Evolutionary conservation across 1,139 yeast species (phyloP).

Genomic region (Wickerhamomyces sp.): DNA sequence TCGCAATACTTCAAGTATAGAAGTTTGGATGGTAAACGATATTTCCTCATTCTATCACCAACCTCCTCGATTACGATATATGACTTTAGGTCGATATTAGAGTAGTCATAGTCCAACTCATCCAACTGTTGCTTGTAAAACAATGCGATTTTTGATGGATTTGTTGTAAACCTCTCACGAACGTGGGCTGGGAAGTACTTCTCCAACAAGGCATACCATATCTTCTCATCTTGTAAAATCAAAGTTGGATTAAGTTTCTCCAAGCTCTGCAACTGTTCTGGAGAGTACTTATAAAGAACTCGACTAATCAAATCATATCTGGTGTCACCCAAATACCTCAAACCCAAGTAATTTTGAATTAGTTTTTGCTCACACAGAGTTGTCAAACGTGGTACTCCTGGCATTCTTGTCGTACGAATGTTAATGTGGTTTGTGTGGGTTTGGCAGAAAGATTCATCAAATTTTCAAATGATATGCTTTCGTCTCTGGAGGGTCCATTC

Average conservation of each 20-base stretch:
- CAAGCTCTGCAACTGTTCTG: slow-evolving; percentile 41
- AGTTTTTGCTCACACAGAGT: slow-evolving; percentile 20
- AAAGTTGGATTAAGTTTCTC: slow-evolving; percentile 41
- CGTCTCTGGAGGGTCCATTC: too few species aligned
- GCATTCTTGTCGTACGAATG: slow-evolving; percentile 1
- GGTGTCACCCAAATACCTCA: slow-evolving; percentile 38
- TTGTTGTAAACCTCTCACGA: slow-evolving; percentile 15
- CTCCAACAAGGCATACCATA: slow-evolving; percentile 43
- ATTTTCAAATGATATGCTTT: too few species aligned
- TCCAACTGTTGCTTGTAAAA: slow-evolving; percentile 18
- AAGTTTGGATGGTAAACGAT: slow-evolving; percentile 31
- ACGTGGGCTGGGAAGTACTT: slow-evolving; percentile 43
- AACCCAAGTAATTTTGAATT: slow-evolving; percentile 11
- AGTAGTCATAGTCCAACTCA: slow-evolving; percentile 9
- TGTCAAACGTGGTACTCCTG: slow-evolving; percentile 11
- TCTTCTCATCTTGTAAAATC: slow-evolving; percentile 42
- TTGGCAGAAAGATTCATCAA: too few species aligned
- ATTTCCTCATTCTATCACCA: slow-evolving; percentile 17
- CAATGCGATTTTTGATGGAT: slow-evolving; percentile 9
- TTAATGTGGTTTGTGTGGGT: neutral
- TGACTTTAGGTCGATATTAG: slow-evolving; percentile 11
- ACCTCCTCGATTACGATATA: slow-evolving; percentile 13
- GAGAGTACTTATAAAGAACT: slow-evolving; percentile 37
- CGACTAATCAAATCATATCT: slow-evolving; percentile 45
- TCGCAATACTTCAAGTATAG: slow-evolving; percentile 38